Percentiles rank a stretch among this genome's conserved stretches.
These are phyloP conservation scores for Conticribra guillardii DNA, from an alignment of 108 stramenopile species.

Conservation along the genomic window DNA sequence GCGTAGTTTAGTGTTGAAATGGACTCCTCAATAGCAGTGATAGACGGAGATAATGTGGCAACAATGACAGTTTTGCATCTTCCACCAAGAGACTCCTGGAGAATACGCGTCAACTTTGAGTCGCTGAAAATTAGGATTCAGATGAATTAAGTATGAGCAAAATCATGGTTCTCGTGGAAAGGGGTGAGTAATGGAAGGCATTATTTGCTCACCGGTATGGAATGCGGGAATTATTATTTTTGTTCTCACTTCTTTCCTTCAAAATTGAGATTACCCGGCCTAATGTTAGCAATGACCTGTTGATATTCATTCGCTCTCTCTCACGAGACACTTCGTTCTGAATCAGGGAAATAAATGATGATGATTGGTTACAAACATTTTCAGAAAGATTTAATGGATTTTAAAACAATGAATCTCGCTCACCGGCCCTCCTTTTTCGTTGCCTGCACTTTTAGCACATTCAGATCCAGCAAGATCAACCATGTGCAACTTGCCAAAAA, in stretches of 20 bases:
- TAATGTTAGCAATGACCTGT: constrained; percentile 73
- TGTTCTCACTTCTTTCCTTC: constrained; percentile 62
- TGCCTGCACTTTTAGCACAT: constrained; percentile 51
- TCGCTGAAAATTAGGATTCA: no score
- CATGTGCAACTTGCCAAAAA: constrained; percentile 91
- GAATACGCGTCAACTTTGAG: constrained; percentile 93
- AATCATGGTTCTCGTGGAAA: no score
- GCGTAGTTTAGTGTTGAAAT: constrained; percentile 95
- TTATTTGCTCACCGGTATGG: constrained; percentile 49
- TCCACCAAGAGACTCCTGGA: constrained; percentile 94
- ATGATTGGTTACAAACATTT: neutral
- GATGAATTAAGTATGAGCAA: no score
- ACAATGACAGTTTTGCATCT: constrained; percentile 91
- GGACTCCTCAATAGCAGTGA: constrained; percentile 86
- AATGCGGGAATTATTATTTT: constrained; percentile 48
- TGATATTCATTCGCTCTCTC: constrained; percentile 79
- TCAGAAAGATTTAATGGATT: neutral
- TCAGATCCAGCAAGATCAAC: constrained; percentile 92
- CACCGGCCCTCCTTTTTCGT: constrained; percentile 32
- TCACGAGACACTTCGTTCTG: constrained; percentile 66
- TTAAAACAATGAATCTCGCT: neutral
- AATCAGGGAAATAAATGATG: neutral
- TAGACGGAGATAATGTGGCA: constrained; percentile 90
- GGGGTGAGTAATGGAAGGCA: no score
- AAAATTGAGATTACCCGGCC: constrained; percentile 74